Conservation (phyloP, 1,284 basidiomycete species). For the Tremellales sp. region DNA sequence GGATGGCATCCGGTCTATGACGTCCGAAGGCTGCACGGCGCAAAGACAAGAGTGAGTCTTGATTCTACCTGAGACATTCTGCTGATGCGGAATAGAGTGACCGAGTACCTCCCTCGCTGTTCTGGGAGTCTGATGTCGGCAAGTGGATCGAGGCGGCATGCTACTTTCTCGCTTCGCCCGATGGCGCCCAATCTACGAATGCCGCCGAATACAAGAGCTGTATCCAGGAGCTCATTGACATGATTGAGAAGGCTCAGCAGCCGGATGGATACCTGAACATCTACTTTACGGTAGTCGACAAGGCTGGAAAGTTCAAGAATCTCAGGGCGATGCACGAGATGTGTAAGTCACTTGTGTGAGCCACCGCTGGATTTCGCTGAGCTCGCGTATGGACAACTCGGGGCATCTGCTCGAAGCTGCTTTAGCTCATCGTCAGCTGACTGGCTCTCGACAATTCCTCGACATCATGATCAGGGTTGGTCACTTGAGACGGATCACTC, state of each 20-base stretch:
- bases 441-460: slow-evolving; percentile 25
- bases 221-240: slow-evolving; percentile 28
- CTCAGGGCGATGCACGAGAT: slow-evolving; percentile 36
- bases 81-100: slow-evolving; percentile 6
- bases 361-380: neutral
- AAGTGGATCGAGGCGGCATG: slow-evolving; percentile 37
- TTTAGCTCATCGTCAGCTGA: slow-evolving; percentile 28
- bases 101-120: slow-evolving; percentile 18
- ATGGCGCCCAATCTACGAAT: slow-evolving; percentile 9
- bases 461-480: slow-evolving; percentile 36
- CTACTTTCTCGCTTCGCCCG: slow-evolving; percentile 27
- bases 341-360: slow-evolving; percentile 18
- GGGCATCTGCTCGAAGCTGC: slow-evolving; percentile 36
- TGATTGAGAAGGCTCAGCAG: slow-evolving; percentile 31
- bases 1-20: slow-evolving; percentile 32
- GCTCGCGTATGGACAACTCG: slow-evolving; percentile 22
- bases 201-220: slow-evolving; percentile 16
- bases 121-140: slow-evolving; percentile 36
- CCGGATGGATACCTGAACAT: slow-evolving; percentile 34
- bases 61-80: no score
- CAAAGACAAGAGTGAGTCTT: slow-evolving; percentile 14
- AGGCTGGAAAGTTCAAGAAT: slow-evolving; percentile 28
- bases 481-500: no score
- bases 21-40: slow-evolving; percentile 20
- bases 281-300: slow-evolving; percentile 36